Conservation (phyloP, 2,329 filamentous ascomycete species). For the Onygenales sp. region DNA sequence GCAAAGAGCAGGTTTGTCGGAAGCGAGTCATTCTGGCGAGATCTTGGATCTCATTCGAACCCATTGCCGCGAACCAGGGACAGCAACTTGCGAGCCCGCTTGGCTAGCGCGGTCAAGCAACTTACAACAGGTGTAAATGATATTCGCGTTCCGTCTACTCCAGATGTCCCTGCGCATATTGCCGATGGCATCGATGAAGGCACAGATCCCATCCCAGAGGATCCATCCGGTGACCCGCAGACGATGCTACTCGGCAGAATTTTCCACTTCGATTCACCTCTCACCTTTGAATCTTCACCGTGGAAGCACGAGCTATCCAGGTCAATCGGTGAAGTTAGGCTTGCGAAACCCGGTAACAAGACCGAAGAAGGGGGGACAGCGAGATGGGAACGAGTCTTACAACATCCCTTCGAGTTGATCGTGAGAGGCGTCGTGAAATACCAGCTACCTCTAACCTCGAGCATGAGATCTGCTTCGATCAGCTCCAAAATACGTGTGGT, state of each 20-base stretch:
- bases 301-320: constrained; percentile 63
- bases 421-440: constrained; percentile 88
- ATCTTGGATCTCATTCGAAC: constrained; percentile 19
- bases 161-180: constrained; percentile 12
- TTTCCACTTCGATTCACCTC: constrained; percentile 72
- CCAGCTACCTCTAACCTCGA: constrained; percentile 50
- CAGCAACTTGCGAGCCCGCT: constrained; percentile 24
- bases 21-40: constrained; percentile 37
- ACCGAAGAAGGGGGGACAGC: constrained; percentile 72
- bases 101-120: constrained; percentile 18
- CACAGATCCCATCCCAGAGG: constrained; percentile 51
- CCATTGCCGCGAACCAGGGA: constrained; percentile 15
- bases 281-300: constrained; percentile 83
- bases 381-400: constrained; percentile 81
- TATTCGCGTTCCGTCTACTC: constrained; percentile 7
- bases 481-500: constrained; percentile 32
- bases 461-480: constrained; percentile 41
- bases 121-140: constrained; percentile 12
- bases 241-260: constrained; percentile 92
- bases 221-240: constrained; percentile 51
- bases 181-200: constrained; percentile 42
- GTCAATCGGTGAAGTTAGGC: constrained; percentile 73
- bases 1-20: constrained; percentile 86
- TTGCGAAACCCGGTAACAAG: constrained; percentile 75
- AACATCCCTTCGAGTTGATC: constrained; percentile 89